A percentile compares a stretch with the other conserved stretches of the same genome.
Evolutionary conservation across 371 early-diverging fungal species (phyloP).

Genomic region (Basidiobolus meristosporus): DNA sequence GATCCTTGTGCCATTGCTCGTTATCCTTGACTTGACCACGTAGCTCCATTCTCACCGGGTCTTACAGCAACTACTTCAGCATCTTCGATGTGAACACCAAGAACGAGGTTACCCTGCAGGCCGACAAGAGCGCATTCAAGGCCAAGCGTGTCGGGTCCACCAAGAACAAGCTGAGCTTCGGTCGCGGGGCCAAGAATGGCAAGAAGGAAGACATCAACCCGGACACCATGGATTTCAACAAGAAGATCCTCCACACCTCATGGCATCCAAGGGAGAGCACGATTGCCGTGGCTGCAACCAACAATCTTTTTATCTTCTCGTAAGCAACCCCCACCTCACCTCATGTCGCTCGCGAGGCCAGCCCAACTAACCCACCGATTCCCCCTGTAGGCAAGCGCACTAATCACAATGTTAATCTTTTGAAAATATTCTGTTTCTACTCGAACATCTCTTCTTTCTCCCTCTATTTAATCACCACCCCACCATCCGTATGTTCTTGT

Average conservation of each 20-base stretch:
- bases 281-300: conserved; percentile 91
- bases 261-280: conserved; percentile 96
- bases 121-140: conserved; percentile 93
- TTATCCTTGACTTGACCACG: neutral
- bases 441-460: too few relatives aligned
- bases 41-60: conserved; percentile 77
- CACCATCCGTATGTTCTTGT: too few relatives aligned
- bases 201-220: conserved; percentile 60
- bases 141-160: conserved; percentile 56
- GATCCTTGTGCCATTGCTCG: neutral
- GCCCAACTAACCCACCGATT: too few relatives aligned
- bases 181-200: conserved; percentile 16
- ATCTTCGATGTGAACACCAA: conserved; percentile 45
- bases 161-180: conserved; percentile 20
- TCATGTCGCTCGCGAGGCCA: too few relatives aligned
- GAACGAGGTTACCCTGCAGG: conserved; percentile 79
- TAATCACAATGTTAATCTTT: too few relatives aligned
- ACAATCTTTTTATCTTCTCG: conserved; percentile 92
- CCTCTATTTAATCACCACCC: too few relatives aligned
- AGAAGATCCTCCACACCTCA: conserved; percentile 92
- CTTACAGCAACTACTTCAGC: conserved; percentile 92
- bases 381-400: too few relatives aligned
- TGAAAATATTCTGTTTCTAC: too few relatives aligned
- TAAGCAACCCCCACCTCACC: conserved; percentile 8
- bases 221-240: conserved; percentile 75